A percentile compares a stretch with the other conserved stretches of the same genome.
These are phyloP conservation scores for Rhodotorula sp. DNA, from an alignment of 1,284 basidiomycete genomes.

Conservation along the genomic window DNA sequence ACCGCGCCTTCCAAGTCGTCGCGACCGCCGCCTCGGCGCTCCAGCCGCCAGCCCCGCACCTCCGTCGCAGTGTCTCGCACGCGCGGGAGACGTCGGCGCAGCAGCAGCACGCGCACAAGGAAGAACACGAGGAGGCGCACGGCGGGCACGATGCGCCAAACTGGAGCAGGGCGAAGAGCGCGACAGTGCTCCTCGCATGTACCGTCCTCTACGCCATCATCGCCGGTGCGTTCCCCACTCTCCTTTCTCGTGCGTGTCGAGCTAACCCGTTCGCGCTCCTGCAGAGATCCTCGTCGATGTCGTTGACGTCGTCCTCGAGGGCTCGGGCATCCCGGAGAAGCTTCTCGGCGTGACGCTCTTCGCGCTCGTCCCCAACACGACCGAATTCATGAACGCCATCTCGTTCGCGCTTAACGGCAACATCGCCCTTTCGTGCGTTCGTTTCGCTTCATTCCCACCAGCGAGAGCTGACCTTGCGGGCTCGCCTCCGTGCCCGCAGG, in stretches of 20 bases:
- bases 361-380: conserved; percentile 96
- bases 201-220: conserved; percentile 94
- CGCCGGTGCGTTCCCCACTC: conserved; percentile 66
- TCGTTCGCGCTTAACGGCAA: conserved; percentile 98
- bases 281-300: conserved; percentile 61
- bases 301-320: conserved; percentile 90
- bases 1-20: conserved; percentile 70
- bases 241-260: neutral
- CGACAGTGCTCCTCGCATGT: conserved; percentile 82
- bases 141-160: conserved; percentile 94
- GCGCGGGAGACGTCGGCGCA: conserved; percentile 25
- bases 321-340: conserved; percentile 95
- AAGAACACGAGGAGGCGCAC: conserved; percentile 54
- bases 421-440: conserved; percentile 76
- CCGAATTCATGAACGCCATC: conserved; percentile 99
- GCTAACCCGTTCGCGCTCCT: neutral
- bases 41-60: conserved; percentile 12
- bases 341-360: conserved; percentile 96
- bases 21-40: conserved; percentile 77
- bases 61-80: conserved; percentile 23
- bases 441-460: neutral
- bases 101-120: conserved; percentile 7
- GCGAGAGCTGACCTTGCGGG: neutral
- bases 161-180: conserved; percentile 84
- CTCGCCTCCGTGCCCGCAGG: conserved; percentile 56